A percentile compares a stretch with the other conserved stretches of the same genome.
These are phyloP conservation scores for Barnettozyma sp. DNA, from an alignment of 805 yeast genomes.

Conservation along the genomic window DNA sequence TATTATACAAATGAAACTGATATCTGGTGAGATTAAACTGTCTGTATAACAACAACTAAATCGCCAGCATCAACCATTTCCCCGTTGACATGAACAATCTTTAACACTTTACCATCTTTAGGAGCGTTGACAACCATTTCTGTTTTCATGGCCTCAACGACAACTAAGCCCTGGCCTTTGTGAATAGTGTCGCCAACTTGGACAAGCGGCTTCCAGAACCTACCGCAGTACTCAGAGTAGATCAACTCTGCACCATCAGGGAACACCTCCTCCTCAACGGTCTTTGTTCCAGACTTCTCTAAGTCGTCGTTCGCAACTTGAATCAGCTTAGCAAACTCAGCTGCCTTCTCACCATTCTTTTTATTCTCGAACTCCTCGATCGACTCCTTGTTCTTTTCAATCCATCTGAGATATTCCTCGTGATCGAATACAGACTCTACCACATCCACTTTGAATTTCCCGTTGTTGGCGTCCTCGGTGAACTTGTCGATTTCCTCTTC, in stretches of 20 bases:
- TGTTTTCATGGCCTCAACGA: constrained; percentile 97
- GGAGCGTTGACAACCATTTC: constrained; percentile 87
- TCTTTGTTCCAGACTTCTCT: constrained; percentile 42
- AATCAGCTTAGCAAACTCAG: constrained; percentile 78
- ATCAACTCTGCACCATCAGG: constrained; percentile 78
- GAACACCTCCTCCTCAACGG: constrained; percentile 44
- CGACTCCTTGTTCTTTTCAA: constrained; percentile 62
- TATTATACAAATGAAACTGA: too few species aligned
- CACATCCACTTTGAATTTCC: constrained; percentile 68
- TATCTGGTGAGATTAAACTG: too few species aligned
- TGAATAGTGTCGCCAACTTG: constrained; percentile 68
- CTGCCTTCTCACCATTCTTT: constrained; percentile 77
- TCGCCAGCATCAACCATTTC: constrained; percentile 98
- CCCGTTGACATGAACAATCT: constrained; percentile 75
- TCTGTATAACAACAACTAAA: constrained; percentile 75
- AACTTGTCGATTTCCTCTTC: constrained; percentile 73
- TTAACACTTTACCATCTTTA: constrained; percentile 60
- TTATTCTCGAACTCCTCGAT: constrained; percentile 59
- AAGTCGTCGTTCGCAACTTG: constrained; percentile 75
- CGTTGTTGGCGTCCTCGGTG: constrained; percentile 71
- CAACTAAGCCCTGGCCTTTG: constrained; percentile 73
- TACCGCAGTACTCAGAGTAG: constrained; percentile 93
- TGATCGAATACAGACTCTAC: constrained; percentile 79
- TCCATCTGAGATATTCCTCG: constrained; percentile 69
- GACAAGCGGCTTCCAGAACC: constrained; percentile 92